A percentile compares a stretch with the other conserved stretches of the same genome.
phyloP scores from a whole-genome alignment of 225 moss, liverwort and hornwort genomes.

The Asterella californica region DNA sequence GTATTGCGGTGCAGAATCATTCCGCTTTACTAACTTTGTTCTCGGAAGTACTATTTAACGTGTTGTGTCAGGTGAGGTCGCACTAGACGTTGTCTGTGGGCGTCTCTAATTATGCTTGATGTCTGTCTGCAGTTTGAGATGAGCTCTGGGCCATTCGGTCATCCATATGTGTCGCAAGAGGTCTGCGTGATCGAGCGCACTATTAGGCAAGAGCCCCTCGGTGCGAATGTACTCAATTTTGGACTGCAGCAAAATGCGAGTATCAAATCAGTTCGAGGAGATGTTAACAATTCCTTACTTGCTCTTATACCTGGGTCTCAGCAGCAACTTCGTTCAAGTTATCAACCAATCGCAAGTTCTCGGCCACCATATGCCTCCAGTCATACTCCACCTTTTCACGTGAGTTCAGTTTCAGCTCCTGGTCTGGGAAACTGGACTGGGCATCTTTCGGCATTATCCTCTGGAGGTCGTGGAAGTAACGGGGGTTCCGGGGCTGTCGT shows the following conservation, averaged over 20 bases:
- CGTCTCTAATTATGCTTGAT: neutral
- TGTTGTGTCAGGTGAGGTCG: neutral
- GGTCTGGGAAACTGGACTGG: conserved; percentile 55
- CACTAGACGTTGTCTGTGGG: neutral
- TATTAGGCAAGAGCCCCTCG: conserved; percentile 74
- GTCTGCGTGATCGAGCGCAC: conserved; percentile 91
- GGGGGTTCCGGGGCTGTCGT: conserved; percentile 36
- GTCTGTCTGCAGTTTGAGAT: conserved; percentile 60
- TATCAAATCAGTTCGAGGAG: conserved; percentile 64
- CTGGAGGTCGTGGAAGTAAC: conserved; percentile 35
- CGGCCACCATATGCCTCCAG: conserved; percentile 54
- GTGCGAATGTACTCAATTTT: conserved; percentile 56
- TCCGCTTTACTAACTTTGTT: too few relatives aligned
- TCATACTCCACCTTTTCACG: conserved; percentile 52
- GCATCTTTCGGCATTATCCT: conserved; percentile 29
- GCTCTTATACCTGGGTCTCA: conserved; percentile 75
- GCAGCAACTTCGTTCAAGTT: conserved; percentile 56
- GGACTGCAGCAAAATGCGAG: conserved; percentile 60
- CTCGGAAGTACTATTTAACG: neutral
- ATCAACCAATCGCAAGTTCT: conserved; percentile 42
- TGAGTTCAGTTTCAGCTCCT: conserved; percentile 49
- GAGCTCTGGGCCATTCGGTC: conserved; percentile 59
- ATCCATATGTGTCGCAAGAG: conserved; percentile 84
- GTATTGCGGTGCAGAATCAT: neutral
- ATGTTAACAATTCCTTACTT: conserved; percentile 52